Percentiles rank a stretch among this genome's conserved stretches.
Evolutionary conservation across 768 basidiomycete genomes (phyloP).

Genomic region (Lyophyllum decastes): DNA sequence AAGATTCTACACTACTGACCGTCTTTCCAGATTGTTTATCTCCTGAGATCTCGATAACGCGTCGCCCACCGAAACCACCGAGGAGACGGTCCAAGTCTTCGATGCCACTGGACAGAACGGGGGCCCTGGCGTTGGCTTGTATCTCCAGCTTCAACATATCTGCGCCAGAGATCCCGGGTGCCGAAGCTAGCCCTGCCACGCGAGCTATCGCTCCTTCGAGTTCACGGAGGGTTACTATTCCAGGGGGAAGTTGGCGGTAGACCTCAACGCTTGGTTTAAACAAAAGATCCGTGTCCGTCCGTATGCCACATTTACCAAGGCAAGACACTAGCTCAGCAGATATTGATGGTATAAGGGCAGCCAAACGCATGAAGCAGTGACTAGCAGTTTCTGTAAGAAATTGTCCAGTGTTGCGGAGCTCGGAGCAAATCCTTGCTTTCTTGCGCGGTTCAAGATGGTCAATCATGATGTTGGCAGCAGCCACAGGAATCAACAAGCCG

Average conservation of each 20-base stretch:
- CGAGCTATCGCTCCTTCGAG: slow-evolving; percentile 40
- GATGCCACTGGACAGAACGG: slow-evolving; percentile 39
- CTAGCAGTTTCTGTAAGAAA: too few relatives aligned
- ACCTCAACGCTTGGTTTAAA: slow-evolving; percentile 52
- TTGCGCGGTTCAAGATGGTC: too few relatives aligned
- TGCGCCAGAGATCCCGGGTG: slow-evolving; percentile 38
- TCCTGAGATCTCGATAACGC: slow-evolving; percentile 71
- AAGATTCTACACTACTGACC: slow-evolving; percentile 37
- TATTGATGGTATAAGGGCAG: slow-evolving; percentile 36
- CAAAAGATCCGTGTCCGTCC: slow-evolving; percentile 59
- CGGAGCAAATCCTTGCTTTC: background rate
- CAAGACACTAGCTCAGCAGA: slow-evolving; percentile 43
- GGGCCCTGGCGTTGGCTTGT: slow-evolving; percentile 15
- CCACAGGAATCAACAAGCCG: slow-evolving; percentile 12
- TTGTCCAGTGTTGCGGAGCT: too few relatives aligned
- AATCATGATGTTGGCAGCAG: too few relatives aligned
- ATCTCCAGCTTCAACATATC: slow-evolving; percentile 29
- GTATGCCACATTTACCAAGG: slow-evolving; percentile 51
- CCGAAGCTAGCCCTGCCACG: slow-evolving; percentile 45
- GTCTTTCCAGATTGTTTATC: slow-evolving; percentile 68
- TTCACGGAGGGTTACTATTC: slow-evolving; percentile 48
- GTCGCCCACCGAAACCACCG: slow-evolving; percentile 46
- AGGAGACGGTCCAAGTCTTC: slow-evolving; percentile 54
- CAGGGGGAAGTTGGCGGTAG: slow-evolving; percentile 50
- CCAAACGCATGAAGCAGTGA: slow-evolving; percentile 41